Conservation (phyloP, 352 stramenopile genomes). For the Pythium oligandrum region DNA sequence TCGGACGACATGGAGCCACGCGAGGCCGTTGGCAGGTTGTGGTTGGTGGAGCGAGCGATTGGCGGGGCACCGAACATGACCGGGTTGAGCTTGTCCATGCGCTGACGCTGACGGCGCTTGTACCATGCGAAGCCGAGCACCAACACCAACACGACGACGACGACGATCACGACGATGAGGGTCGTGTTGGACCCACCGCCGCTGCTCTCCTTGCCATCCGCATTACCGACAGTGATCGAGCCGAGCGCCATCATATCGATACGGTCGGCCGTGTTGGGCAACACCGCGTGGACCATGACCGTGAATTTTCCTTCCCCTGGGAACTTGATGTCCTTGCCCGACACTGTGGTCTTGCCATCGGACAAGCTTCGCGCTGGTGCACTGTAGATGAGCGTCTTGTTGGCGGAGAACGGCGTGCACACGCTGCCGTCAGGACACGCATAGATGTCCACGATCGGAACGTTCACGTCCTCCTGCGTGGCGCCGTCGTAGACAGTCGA, state of each 20-base stretch:
- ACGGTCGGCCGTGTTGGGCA: conserved; percentile 39
- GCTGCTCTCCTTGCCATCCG: conserved; percentile 6
- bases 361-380: conserved; percentile 31
- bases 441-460: conserved; percentile 38
- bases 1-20: conserved; percentile 2
- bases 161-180: conserved; percentile 24
- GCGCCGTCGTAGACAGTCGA: conserved; percentile 30
- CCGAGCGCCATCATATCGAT: conserved; percentile 40
- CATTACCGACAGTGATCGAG: conserved; percentile 21
- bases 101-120: conserved; percentile 7
- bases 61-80: background rate
- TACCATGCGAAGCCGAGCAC: conserved; percentile 18
- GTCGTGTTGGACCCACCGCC: conserved; percentile 25
- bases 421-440: conserved; percentile 25
- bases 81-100: conserved; percentile 15
- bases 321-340: conserved; percentile 25
- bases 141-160: conserved; percentile 23
- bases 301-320: conserved; percentile 36
- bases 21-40: conserved; percentile 1
- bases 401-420: conserved; percentile 38
- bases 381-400: conserved; percentile 28
- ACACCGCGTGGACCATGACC: conserved; percentile 34
- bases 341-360: conserved; percentile 16
- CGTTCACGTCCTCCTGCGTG: conserved; percentile 24
- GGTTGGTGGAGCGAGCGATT: background rate